phyloP scores from a whole-genome alignment of 2,329 filamentous ascomycete genomes.

The Fusarium sp. region DNA sequence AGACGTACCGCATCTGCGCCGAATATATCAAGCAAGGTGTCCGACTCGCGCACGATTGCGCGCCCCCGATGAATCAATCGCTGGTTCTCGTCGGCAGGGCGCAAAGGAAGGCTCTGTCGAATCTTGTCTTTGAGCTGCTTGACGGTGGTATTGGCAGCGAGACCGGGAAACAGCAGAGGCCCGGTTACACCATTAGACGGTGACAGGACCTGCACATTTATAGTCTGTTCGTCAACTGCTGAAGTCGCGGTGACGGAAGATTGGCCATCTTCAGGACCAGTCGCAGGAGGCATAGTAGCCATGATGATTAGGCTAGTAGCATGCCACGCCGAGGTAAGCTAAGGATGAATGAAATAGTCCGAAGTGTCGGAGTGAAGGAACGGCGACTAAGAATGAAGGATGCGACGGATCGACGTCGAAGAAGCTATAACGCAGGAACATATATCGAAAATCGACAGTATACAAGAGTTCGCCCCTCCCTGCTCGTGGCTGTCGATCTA shows the following conservation, averaged over 20 bases:
- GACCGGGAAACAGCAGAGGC: slow-evolving; percentile 60
- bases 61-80: slow-evolving; percentile 71
- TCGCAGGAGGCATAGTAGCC: slow-evolving; percentile 52
- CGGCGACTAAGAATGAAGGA: slow-evolving; percentile 4
- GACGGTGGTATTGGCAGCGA: slow-evolving; percentile 64
- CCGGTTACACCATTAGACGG: slow-evolving; percentile 65
- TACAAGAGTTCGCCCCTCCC: slow-evolving; percentile 7
- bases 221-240: slow-evolving; percentile 51
- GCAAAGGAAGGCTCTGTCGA: slow-evolving; percentile 60
- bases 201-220: slow-evolving; percentile 69
- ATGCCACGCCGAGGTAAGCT: slow-evolving; percentile 42
- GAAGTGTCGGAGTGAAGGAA: slow-evolving; percentile 12
- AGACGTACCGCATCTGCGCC: slow-evolving; percentile 62
- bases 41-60: slow-evolving; percentile 63
- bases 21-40: slow-evolving; percentile 68
- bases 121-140: slow-evolving; percentile 69
- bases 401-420: slow-evolving; percentile 11
- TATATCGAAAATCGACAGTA: slow-evolving; percentile 16
- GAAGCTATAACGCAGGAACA: background rate
- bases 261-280: slow-evolving; percentile 42
- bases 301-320: slow-evolving; percentile 49
- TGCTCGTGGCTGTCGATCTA: slow-evolving; percentile 23
- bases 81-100: slow-evolving; percentile 65
- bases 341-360: slow-evolving; percentile 20
- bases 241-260: slow-evolving; percentile 19